Percentiles rank a stretch among this genome's conserved stretches.
Evolutionary conservation across 1,284 basidiomycete genomes (phyloP).

Genomic region (Tylopilus sp.): DNA sequence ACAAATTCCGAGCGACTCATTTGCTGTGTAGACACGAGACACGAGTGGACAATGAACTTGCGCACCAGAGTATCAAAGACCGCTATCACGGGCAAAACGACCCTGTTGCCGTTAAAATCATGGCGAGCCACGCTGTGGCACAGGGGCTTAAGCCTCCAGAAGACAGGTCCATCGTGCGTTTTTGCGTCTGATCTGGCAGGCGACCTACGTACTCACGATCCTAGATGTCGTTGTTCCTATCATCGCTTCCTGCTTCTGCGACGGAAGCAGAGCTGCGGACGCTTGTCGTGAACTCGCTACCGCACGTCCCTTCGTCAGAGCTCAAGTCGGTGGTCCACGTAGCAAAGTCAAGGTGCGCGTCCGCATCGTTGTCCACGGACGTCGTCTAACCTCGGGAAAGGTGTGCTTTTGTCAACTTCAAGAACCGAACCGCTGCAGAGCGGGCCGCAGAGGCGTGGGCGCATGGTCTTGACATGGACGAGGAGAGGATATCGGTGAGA

Average conservation of each 20-base stretch:
- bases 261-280: conserved; percentile 79
- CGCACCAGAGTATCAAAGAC: conserved; percentile 91
- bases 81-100: conserved; percentile 88
- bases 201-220: conserved; percentile 8
- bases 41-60: conserved; percentile 74
- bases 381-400: conserved; percentile 39
- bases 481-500: conserved; percentile 69
- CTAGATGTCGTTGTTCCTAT: conserved; percentile 90
- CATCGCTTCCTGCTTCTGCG: conserved; percentile 70
- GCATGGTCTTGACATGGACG: conserved; percentile 81
- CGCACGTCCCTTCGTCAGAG: conserved; percentile 60
- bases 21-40: conserved; percentile 69
- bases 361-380: background rate
- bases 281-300: conserved; percentile 66
- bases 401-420: conserved; percentile 96
- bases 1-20: background rate
- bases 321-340: conserved; percentile 86
- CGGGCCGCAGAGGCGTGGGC: conserved; percentile 81
- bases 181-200: conserved; percentile 13
- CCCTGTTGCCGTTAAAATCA: conserved; percentile 85
- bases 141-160: conserved; percentile 87
- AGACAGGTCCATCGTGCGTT: conserved; percentile 74
- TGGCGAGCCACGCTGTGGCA: conserved; percentile 65
- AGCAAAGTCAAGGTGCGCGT: conserved; percentile 62
- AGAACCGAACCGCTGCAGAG: conserved; percentile 76